Conservation (phyloP, 345 rosid genomes). For the Mallotus nudiflorus region DNA sequence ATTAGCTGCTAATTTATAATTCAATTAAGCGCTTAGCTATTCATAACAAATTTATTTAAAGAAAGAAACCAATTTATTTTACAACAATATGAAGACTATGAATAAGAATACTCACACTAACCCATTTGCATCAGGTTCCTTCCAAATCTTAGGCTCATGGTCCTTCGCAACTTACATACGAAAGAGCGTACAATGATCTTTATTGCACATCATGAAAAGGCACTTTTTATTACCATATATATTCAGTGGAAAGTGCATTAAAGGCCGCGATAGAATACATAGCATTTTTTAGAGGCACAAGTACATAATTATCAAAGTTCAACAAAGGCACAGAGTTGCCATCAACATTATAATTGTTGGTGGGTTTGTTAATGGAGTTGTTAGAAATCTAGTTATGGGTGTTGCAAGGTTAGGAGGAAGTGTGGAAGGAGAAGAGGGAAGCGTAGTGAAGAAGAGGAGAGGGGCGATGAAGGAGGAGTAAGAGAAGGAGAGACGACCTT, state of each 20-base stretch:
- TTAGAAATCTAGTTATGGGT: not conserved
- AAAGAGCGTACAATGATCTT: constrained; percentile 83
- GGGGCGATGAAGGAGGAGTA: constrained; percentile 31
- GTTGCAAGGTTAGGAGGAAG: constrained; percentile 30
- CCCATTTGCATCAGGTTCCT: constrained; percentile 85
- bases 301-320: constrained; percentile 43
- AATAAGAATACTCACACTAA: no score
- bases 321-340: constrained; percentile 15
- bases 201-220: constrained; percentile 88
- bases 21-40: no score
- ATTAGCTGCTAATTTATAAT: no score
- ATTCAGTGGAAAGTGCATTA: constrained; percentile 87
- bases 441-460: constrained; percentile 40
- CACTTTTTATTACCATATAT: constrained; percentile 76
- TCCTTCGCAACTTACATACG: constrained; percentile 93
- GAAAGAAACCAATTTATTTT: no score
- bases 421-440: constrained; percentile 39
- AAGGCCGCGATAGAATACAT: constrained; percentile 79
- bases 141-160: constrained; percentile 87
- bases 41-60: no score
- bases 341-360: constrained; percentile 17
- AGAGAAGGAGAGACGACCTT: constrained; percentile 33
- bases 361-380: not conserved
- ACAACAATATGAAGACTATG: no score
- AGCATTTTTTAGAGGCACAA: constrained; percentile 41